phyloP scores from a whole-genome alignment of 768 basidiomycete species.

The Fistulinella prunicolor region DNA sequence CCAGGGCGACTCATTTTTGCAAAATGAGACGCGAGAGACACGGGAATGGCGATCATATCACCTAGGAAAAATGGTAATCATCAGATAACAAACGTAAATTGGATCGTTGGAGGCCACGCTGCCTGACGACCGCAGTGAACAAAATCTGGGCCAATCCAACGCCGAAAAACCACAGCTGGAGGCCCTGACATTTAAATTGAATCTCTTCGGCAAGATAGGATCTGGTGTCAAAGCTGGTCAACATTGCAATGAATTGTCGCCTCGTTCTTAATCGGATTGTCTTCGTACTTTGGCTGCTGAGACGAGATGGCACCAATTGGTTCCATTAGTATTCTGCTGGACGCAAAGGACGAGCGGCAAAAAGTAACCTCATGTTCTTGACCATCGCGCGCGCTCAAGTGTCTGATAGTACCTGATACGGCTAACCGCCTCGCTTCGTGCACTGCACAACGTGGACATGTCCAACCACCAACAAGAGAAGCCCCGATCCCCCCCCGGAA shows the following conservation, averaged over 20 bases:
- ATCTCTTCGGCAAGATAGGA: background rate
- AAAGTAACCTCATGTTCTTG: background rate
- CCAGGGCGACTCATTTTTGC: slow-evolving; percentile 9
- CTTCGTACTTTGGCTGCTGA: background rate
- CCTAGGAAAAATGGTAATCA: slow-evolving; percentile 12
- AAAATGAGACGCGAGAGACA: slow-evolving; percentile 13
- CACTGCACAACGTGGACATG: slow-evolving; percentile 14
- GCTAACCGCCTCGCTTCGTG: background rate
- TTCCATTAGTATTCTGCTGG: background rate
- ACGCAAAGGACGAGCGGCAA: slow-evolving; percentile 6
- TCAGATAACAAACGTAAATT: slow-evolving; percentile 25
- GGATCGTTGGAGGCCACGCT: slow-evolving; percentile 21
- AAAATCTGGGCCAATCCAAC: background rate
- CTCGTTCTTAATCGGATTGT: slow-evolving; percentile 11
- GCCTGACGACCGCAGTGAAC: slow-evolving; percentile 4
- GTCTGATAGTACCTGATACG: slow-evolving; percentile 3
- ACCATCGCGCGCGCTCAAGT: background rate
- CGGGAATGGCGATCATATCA: slow-evolving; percentile 5
- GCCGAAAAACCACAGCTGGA: too few species aligned
- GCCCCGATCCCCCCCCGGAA: background rate
- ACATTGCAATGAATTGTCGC: background rate
- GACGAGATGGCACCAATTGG: slow-evolving; percentile 1
- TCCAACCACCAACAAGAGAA: slow-evolving; percentile 15
- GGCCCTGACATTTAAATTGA: background rate
- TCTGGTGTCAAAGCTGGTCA: background rate